Percentiles rank a stretch among this genome's conserved stretches.
phyloP scores from a whole-genome alignment of 2,329 filamentous ascomycete species.

The Aspergillus versicolor region DNA sequence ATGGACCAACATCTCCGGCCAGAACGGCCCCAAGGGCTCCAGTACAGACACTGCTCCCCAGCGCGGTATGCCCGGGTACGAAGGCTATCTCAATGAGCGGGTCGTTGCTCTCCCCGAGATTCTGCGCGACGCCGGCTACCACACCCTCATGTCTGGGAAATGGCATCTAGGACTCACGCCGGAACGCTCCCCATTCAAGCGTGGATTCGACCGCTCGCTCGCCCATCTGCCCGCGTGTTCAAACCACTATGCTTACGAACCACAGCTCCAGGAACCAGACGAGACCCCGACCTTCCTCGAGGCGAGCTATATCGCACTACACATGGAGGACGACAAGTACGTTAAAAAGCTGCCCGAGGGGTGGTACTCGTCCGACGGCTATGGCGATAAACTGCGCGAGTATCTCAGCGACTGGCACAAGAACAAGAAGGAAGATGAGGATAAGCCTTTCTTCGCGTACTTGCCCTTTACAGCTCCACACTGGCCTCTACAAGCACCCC shows the following conservation, averaged over 20 bases:
- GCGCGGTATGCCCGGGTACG: constrained; percentile 60
- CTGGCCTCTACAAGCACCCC: constrained; percentile 62
- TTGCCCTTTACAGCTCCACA: constrained; percentile 63
- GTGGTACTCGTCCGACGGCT: constrained; percentile 56
- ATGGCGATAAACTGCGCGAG: constrained; percentile 53
- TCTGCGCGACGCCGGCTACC: constrained; percentile 58
- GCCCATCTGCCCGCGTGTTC: constrained; percentile 61
- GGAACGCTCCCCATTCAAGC: constrained; percentile 54
- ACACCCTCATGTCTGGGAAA: constrained; percentile 62
- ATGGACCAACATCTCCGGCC: constrained; percentile 56
- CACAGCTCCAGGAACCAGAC: constrained; percentile 40
- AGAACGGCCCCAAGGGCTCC: constrained; percentile 53
- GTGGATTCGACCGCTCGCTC: constrained; percentile 61
- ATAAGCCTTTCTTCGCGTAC: constrained; percentile 59
- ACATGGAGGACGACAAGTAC: constrained; percentile 47
- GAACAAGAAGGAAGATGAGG: constrained; percentile 22
- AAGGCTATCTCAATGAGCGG: constrained; percentile 62
- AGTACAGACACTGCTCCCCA: constrained; percentile 55
- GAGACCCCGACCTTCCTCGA: constrained; percentile 43
- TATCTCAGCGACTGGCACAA: constrained; percentile 53
- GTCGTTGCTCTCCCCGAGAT: constrained; percentile 61
- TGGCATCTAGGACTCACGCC: constrained; percentile 63
- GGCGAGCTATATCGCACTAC: constrained; percentile 44
- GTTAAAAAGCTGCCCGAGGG: constrained; percentile 49
- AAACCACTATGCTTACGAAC: constrained; percentile 59